Evolutionary conservation across 2,329 filamentous ascomycete species (phyloP).

Genomic region (Dothideomycetes sp.): DNA sequence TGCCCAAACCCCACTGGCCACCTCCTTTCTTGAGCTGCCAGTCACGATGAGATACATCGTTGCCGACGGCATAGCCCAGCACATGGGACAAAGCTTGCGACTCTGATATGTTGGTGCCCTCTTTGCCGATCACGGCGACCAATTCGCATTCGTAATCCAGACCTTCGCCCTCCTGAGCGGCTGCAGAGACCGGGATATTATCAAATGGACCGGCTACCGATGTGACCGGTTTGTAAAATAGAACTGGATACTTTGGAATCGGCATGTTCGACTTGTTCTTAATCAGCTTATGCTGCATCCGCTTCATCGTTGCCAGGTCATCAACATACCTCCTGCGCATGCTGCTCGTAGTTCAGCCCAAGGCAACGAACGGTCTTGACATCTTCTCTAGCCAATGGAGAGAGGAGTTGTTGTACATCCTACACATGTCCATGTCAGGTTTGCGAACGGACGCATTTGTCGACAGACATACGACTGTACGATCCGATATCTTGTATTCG

Average conservation of each 20-base stretch:
- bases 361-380: slow-evolving; percentile 60
- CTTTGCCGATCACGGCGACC: slow-evolving; percentile 61
- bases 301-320: not conserved
- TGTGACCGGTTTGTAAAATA: slow-evolving; percentile 64
- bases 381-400: slow-evolving; percentile 54
- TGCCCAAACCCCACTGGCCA: slow-evolving; percentile 46
- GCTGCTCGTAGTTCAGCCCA: slow-evolving; percentile 63
- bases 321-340: slow-evolving; percentile 50
- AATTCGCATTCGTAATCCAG: slow-evolving; percentile 77
- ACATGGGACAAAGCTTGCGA: slow-evolving; percentile 59
- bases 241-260: slow-evolving; percentile 57
- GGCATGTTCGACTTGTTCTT: slow-evolving; percentile 53
- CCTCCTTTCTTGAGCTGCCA: slow-evolving; percentile 35
- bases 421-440: slow-evolving; percentile 11
- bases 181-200: slow-evolving; percentile 52
- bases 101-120: slow-evolving; percentile 56
- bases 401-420: slow-evolving; percentile 45
- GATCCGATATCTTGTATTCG: slow-evolving; percentile 53
- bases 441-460: slow-evolving; percentile 16
- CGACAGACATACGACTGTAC: slow-evolving; percentile 33
- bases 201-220: slow-evolving; percentile 55
- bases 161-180: slow-evolving; percentile 49
- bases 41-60: slow-evolving; percentile 72
- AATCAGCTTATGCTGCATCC: not conserved
- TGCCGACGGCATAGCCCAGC: slow-evolving; percentile 64